Evolutionary conservation across 2,329 filamentous ascomycete species (phyloP).

Genomic region (Ceratocystis colombiana): DNA sequence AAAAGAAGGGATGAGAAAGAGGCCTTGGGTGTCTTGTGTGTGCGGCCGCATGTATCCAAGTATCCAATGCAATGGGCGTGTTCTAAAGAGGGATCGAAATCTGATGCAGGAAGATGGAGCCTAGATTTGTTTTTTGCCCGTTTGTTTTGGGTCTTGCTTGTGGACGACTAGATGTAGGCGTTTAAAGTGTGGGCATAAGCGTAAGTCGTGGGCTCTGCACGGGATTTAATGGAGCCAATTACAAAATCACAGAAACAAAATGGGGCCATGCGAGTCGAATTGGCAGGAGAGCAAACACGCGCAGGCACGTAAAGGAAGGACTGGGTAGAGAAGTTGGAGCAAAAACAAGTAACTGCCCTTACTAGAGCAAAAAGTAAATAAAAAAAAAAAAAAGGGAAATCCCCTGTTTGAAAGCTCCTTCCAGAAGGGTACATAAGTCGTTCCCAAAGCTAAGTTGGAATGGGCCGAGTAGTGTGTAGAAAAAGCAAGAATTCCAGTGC

Average conservation of each 20-base stretch:
- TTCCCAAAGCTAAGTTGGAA: background rate
- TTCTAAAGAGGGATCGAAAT: conserved; percentile 20
- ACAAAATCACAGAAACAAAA: background rate
- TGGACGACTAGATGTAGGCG: background rate
- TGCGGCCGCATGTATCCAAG: too few relatives aligned
- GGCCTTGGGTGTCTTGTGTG: conserved; percentile 16
- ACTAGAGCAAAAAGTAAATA: background rate
- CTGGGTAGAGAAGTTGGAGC: background rate
- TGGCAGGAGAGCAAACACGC: conserved; percentile 8
- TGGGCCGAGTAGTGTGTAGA: background rate
- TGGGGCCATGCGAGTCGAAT: background rate
- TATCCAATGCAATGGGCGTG: conserved; percentile 4
- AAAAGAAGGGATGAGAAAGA: conserved; percentile 14
- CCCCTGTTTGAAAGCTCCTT: conserved; percentile 5
- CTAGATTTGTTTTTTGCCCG: conserved; percentile 20
- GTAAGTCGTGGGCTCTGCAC: background rate
- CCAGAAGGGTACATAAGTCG: background rate
- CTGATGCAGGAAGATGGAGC: conserved; percentile 25
- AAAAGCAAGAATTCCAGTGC: background rate
- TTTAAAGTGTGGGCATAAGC: too few relatives aligned
- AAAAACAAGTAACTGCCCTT: background rate
- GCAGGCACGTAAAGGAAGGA: background rate
- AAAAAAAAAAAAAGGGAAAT: too few relatives aligned
- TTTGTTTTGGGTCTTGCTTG: conserved; percentile 5
- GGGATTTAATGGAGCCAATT: background rate